These are phyloP conservation scores for Apiospora saccharicola DNA, from an alignment of 2,329 filamentous ascomycete species.

Conservation along the genomic window DNA sequence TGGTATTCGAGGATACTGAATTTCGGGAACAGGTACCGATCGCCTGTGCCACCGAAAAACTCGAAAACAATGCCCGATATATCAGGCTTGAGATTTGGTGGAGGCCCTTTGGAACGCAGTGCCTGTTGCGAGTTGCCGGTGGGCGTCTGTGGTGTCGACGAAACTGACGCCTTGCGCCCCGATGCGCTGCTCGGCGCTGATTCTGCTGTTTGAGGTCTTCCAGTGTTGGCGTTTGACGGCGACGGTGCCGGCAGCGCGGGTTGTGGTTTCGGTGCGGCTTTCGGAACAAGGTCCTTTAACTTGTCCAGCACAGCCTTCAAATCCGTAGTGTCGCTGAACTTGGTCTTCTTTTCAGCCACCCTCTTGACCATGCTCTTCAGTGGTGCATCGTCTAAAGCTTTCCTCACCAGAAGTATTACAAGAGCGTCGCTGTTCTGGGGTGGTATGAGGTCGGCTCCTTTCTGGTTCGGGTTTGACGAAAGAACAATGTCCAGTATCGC, in stretches of 20 bases:
- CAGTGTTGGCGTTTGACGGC: not conserved
- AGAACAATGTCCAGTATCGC: slow-evolving; percentile 66
- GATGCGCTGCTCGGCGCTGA: slow-evolving; percentile 40
- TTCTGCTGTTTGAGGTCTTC: slow-evolving; percentile 30
- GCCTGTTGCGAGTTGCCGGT: slow-evolving; percentile 54
- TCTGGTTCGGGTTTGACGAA: slow-evolving; percentile 65
- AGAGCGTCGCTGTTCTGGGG: slow-evolving; percentile 63
- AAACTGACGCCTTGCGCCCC: slow-evolving; percentile 40
- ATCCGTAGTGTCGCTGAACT: slow-evolving; percentile 60
- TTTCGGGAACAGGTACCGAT: slow-evolving; percentile 81
- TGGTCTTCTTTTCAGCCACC: slow-evolving; percentile 59
- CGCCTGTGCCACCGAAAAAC: slow-evolving; percentile 71
- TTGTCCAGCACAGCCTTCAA: slow-evolving; percentile 61
- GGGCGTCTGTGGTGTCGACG: slow-evolving; percentile 31
- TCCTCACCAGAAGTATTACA: slow-evolving; percentile 64
- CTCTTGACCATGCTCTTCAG: slow-evolving; percentile 60
- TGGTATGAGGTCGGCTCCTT: slow-evolving; percentile 58
- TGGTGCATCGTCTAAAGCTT: slow-evolving; percentile 60
- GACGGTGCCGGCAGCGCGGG: not conserved
- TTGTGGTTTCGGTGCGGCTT: slow-evolving; percentile 40
- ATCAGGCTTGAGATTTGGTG: slow-evolving; percentile 61
- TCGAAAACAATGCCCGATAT: slow-evolving; percentile 74
- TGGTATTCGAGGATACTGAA: slow-evolving; percentile 78
- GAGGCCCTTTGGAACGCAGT: slow-evolving; percentile 66
- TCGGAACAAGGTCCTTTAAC: slow-evolving; percentile 52